phyloP scores from a whole-genome alignment of 2,329 filamentous ascomycete genomes.

The Stachybotrys elegans region DNA sequence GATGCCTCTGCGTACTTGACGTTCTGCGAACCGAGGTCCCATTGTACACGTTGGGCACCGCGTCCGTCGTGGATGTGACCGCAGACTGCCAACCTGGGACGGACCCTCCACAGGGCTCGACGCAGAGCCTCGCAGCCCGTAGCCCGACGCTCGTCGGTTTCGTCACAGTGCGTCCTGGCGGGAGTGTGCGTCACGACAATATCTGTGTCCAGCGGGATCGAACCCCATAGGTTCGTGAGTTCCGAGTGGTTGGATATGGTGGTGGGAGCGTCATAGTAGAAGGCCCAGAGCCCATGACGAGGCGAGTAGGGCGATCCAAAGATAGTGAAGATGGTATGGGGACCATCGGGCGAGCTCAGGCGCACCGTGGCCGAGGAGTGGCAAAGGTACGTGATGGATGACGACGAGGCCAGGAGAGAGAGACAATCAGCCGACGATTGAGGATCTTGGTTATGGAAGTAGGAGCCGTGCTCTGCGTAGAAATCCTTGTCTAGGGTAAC shows the following conservation, averaged over 20 bases:
- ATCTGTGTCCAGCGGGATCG: slow-evolving; percentile 57
- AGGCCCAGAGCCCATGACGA: slow-evolving; percentile 56
- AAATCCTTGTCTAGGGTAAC: slow-evolving; percentile 63
- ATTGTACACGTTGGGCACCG: slow-evolving; percentile 57
- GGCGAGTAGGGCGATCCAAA: slow-evolving; percentile 70
- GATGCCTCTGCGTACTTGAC: slow-evolving; percentile 39
- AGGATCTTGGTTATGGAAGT: slow-evolving; percentile 51
- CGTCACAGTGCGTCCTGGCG: slow-evolving; percentile 55
- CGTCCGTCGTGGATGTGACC: slow-evolving; percentile 68
- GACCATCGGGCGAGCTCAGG: slow-evolving; percentile 48
- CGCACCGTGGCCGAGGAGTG: slow-evolving; percentile 51
- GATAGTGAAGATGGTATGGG: slow-evolving; percentile 56
- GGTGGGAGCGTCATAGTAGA: slow-evolving; percentile 48
- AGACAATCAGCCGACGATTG: slow-evolving; percentile 51
- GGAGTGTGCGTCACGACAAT: slow-evolving; percentile 70
- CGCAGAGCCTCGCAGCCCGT: slow-evolving; percentile 58
- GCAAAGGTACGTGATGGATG: slow-evolving; percentile 58
- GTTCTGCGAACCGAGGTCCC: slow-evolving; percentile 42
- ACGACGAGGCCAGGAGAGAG: slow-evolving; percentile 46
- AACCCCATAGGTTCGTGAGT: slow-evolving; percentile 50
- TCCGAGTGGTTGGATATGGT: slow-evolving; percentile 11
- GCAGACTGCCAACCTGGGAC: slow-evolving; percentile 62
- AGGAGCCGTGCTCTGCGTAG: slow-evolving; percentile 45
- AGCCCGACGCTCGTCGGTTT: slow-evolving; percentile 28
- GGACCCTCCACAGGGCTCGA: slow-evolving; percentile 51